Evolutionary conservation across 129 eudicot species (phyloP), one percentile per base, ranked within the genome.

Genomic region (Artemisia argyi): DNA sequence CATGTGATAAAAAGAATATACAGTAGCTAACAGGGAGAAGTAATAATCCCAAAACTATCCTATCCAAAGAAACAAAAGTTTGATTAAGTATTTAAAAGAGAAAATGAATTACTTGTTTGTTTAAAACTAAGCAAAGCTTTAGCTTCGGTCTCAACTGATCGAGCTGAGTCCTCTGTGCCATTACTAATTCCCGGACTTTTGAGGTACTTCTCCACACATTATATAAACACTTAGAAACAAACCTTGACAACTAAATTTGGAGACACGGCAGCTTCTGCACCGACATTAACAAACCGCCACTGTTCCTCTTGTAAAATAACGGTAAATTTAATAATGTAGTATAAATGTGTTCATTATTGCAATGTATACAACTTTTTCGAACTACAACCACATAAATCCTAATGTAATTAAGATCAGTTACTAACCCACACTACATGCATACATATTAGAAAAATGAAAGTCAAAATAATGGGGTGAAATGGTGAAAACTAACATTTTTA

Each of bases 281-380:
- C 1, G 17, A 96, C 97, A 86, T 90, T 94, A 20, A 84, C 86
- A 82, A 73, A 94, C 51, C 83, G 79, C 91, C 99, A 94, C 73
- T 94, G 99, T 82, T 87, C 67, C 92, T 81, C 70, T 94, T 94
- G 65, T 90, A 80, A 24, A 24, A 1, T 24, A 26, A 26, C n/a
- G n/a, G n/a, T n/a, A n/a, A n/a, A n/a, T n/a, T n/a, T n/a, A n/a
- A n/a, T n/a, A n/a, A n/a, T n/a, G n/a, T n/a, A n/a, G n/a, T n/a
- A n/a, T n/a, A n/a, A n/a, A n/a, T n/a, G n/a, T n/a, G n/a, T n/a
- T n/a, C n/a, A n/a, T n/a, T n/a, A n/a, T n/a, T n/a, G n/a, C n/a
- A n/a, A n/a, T n/a, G n/a, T n/a, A n/a, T n/a, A n/a, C n/a, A n/a
- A n/a, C n/a, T n/a, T n/a, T n/a, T n/a, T n/a, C n/a, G n/a, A n/a